Evolutionary conservation across 805 yeast species (phyloP).

Genomic region (Yamadazyma insecticola): DNA sequence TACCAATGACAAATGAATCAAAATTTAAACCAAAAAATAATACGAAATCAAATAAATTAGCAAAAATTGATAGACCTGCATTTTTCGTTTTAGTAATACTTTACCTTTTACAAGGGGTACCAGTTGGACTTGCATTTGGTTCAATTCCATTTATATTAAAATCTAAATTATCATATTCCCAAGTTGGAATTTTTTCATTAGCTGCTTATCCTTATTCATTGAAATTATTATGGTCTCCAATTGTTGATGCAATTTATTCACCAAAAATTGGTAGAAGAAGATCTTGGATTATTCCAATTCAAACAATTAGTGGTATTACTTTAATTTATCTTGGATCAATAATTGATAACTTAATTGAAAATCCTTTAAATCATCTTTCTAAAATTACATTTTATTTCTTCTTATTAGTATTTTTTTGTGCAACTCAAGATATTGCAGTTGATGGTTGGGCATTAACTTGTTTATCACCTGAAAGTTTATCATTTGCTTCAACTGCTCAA

Average conservation of each 20-base stretch:
- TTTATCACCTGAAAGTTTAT: slow-evolving; percentile 67
- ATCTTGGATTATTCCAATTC: slow-evolving; percentile 94
- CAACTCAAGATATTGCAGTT: slow-evolving; percentile 97
- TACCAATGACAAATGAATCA: slow-evolving; percentile 8
- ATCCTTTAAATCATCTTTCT: slow-evolving; percentile 47
- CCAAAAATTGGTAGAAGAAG: slow-evolving; percentile 72
- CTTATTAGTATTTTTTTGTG: slow-evolving; percentile 77
- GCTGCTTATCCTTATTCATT: slow-evolving; percentile 95
- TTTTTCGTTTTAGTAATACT: slow-evolving; percentile 68
- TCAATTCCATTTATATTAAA: slow-evolving; percentile 87
- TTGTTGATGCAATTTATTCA: slow-evolving; percentile 83
- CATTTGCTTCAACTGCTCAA: slow-evolving; percentile 96
- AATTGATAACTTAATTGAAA: slow-evolving; percentile 47
- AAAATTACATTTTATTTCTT: slow-evolving; percentile 70
- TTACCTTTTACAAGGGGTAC: slow-evolving; percentile 91
- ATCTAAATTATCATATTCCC: slow-evolving; percentile 76
- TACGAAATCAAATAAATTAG: slow-evolving; percentile 4
- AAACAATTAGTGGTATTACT: slow-evolving; percentile 68
- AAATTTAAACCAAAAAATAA: slow-evolving; percentile 6
- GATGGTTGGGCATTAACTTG: slow-evolving; percentile 98
- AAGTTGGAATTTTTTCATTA: slow-evolving; percentile 83
- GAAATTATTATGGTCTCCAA: slow-evolving; percentile 91
- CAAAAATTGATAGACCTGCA: slow-evolving; percentile 57
- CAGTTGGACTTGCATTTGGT: slow-evolving; percentile 94
- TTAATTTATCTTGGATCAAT: slow-evolving; percentile 59